Evolutionary conservation across 441 rosid genomes (phyloP).

Genomic region (Gossypium davidsonii): DNA sequence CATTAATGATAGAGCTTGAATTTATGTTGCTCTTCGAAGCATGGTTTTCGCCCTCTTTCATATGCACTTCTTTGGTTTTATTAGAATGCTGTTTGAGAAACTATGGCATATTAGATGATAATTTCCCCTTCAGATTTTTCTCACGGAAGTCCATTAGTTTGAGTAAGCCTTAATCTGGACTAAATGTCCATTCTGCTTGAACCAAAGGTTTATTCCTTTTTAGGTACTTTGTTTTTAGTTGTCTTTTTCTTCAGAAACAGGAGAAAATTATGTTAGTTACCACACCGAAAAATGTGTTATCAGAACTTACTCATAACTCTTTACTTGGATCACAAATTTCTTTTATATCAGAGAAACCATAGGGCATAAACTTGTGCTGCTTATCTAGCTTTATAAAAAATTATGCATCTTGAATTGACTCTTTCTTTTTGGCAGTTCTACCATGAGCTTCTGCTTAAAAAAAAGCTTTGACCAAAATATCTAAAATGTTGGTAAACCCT

Average conservation of each 20-base stretch:
- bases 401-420: neutral
- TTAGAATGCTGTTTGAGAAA: neutral
- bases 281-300: neutral
- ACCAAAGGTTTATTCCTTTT: neutral
- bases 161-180: neutral
- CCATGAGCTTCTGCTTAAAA: too few species aligned
- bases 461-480: too few species aligned
- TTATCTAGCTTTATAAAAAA: neutral
- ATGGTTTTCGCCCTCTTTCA: neutral
- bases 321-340: neutral
- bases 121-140: neutral
- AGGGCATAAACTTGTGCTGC: neutral
- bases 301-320: neutral
- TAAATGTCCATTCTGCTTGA: slow-evolving; percentile 1
- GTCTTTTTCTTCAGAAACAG: neutral
- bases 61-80: neutral
- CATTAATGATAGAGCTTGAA: neutral
- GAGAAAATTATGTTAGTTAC: neutral
- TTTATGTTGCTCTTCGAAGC: neutral
- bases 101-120: neutral
- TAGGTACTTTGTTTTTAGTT: neutral
- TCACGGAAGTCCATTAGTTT: neutral
- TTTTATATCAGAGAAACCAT: neutral
- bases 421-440: neutral
- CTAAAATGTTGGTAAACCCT: too few species aligned